These are phyloP conservation scores for Arctostaphylos glauca DNA, from an alignment of 148 eudicot species.

Conservation along the genomic window DNA sequence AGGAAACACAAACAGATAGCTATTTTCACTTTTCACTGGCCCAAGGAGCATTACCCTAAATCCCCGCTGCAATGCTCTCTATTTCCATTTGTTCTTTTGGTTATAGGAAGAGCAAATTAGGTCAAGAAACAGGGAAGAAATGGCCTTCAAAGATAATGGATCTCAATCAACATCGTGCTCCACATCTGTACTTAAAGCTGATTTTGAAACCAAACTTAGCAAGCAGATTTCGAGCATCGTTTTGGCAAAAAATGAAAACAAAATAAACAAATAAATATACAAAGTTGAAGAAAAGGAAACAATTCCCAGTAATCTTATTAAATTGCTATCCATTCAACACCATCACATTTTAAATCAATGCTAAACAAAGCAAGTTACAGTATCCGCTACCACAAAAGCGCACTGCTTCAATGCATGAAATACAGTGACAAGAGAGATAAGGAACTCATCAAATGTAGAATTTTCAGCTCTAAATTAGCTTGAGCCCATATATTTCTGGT, in stretches of 20 bases:
- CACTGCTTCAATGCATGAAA: background rate
- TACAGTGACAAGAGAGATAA: background rate
- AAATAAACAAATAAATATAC: background rate
- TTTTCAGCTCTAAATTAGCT: background rate
- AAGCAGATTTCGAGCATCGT: background rate
- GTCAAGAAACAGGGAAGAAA: background rate
- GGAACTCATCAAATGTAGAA: background rate
- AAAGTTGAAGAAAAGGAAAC: background rate
- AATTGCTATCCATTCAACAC: background rate
- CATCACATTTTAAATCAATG: background rate
- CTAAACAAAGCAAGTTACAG: background rate
- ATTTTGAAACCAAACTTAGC: background rate
- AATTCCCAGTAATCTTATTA: background rate
- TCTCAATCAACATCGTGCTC: background rate
- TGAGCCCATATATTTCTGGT: background rate
- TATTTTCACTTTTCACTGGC: too few species aligned
- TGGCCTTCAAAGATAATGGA: background rate
- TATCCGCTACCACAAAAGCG: background rate
- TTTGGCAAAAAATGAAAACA: background rate
- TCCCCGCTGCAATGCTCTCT: too few species aligned
- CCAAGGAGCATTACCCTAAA: too few species aligned
- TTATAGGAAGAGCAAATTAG: too few species aligned
- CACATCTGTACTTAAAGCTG: background rate
- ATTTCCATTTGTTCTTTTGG: too few species aligned
- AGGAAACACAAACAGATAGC: too few species aligned